Conservation (phyloP, 495 filamentous ascomycete species). For the Glutinoglossum americanum region DNA sequence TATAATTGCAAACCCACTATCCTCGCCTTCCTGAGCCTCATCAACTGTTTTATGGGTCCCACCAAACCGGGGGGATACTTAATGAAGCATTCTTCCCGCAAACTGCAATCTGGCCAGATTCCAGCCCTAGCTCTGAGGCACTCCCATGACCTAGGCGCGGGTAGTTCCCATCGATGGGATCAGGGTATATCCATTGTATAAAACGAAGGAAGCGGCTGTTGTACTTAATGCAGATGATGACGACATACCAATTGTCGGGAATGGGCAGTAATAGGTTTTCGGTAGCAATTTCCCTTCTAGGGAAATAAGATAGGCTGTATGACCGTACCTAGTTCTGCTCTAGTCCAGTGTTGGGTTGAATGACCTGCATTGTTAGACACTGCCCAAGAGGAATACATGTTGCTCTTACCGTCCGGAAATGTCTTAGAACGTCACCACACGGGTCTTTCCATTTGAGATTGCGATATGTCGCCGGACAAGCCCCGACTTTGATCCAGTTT, state of each 20-base stretch:
- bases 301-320: not conserved
- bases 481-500: not conserved
- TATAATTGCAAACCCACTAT: not conserved
- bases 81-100: not conserved
- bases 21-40: not conserved
- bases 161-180: not conserved
- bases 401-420: not conserved
- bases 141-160: not conserved
- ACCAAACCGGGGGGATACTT: not conserved
- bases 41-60: not conserved
- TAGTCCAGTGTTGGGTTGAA: not conserved
- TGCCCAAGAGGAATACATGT: not conserved
- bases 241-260: not conserved
- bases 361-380: not conserved
- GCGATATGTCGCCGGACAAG: not conserved
- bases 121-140: not conserved
- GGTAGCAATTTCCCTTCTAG: not conserved
- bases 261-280: not conserved
- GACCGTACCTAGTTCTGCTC: not conserved
- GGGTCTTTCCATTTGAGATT: not conserved
- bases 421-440: not conserved
- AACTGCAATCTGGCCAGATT: not conserved
- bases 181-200: not conserved
- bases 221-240: not conserved
- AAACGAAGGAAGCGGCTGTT: not conserved